These are phyloP conservation scores for Falciphora oryzae DNA, from an alignment of 2,329 filamentous ascomycete species.

Conservation along the genomic window DNA sequence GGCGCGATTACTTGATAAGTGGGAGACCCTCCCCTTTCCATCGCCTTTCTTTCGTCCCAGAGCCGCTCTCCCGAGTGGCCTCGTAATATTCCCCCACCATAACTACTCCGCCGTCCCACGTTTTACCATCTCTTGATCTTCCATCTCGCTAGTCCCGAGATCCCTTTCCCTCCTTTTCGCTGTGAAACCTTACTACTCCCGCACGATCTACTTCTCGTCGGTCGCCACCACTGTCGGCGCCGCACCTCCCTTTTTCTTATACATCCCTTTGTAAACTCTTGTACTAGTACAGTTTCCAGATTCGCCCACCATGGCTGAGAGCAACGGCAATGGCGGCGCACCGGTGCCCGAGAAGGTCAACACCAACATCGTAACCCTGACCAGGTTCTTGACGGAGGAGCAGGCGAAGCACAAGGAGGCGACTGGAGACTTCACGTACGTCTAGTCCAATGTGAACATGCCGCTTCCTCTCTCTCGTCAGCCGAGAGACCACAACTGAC, in stretches of 20 bases:
- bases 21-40: not conserved
- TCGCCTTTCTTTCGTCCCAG: not conserved
- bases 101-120: no score
- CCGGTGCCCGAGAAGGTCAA: constrained; percentile 75
- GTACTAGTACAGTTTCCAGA: not conserved
- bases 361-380: constrained; percentile 92
- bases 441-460: constrained; percentile 14
- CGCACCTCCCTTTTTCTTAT: not conserved
- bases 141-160: not conserved
- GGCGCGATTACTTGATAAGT: not conserved
- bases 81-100: not conserved
- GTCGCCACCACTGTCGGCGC: no score
- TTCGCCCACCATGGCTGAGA: constrained; percentile 19
- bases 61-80: not conserved
- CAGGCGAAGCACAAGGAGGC: constrained; percentile 90
- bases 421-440: constrained; percentile 96
- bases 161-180: no score
- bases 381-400: constrained; percentile 92
- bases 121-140: not conserved
- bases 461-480: not conserved
- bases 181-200: no score
- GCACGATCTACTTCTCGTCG: no score
- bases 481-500: constrained; percentile 13
- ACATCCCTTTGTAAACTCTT: not conserved
- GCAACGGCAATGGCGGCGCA: constrained; percentile 34